Evolutionary conservation across 352 stramenopile species (phyloP).

Genomic region (Globisporangium cystogenes): DNA sequence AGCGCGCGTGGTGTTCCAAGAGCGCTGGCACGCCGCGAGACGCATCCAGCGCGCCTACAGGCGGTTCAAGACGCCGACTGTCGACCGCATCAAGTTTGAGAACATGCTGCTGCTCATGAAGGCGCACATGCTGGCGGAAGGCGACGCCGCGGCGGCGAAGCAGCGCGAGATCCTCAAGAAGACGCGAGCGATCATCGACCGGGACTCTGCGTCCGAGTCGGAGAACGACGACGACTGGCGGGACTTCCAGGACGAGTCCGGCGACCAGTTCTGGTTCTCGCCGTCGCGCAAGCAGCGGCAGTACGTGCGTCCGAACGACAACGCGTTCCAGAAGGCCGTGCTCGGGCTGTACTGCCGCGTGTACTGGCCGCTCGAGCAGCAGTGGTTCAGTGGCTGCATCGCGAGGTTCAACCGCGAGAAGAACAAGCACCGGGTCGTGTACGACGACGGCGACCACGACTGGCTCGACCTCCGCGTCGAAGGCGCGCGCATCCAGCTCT

Average conservation of each 20-base stretch:
- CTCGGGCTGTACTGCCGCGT: conserved; percentile 61
- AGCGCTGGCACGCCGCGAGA: conserved; percentile 26
- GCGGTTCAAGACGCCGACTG: conserved; percentile 32
- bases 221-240: conserved; percentile 79
- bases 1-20: conserved; percentile 30
- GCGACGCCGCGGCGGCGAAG: conserved; percentile 27
- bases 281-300: conserved; percentile 51
- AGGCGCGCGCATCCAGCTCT: conserved; percentile 53
- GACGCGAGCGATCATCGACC: conserved; percentile 35
- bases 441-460: conserved; percentile 75
- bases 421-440: conserved; percentile 63
- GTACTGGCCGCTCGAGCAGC: conserved; percentile 68
- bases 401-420: conserved; percentile 51
- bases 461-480: conserved; percentile 45
- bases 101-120: conserved; percentile 46
- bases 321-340: conserved; percentile 39
- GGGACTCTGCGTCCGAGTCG: conserved; percentile 65
- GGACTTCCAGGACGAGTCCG: conserved; percentile 57
- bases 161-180: conserved; percentile 46
- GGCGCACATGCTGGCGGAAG: conserved; percentile 41
- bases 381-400: conserved; percentile 64
- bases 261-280: conserved; percentile 78
- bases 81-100: conserved; percentile 37
- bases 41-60: conserved; percentile 54
- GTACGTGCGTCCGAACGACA: conserved; percentile 67